Evolutionary conservation across 768 basidiomycete genomes (phyloP).

Genomic region (Xerocomus brunneocitrinus): DNA sequence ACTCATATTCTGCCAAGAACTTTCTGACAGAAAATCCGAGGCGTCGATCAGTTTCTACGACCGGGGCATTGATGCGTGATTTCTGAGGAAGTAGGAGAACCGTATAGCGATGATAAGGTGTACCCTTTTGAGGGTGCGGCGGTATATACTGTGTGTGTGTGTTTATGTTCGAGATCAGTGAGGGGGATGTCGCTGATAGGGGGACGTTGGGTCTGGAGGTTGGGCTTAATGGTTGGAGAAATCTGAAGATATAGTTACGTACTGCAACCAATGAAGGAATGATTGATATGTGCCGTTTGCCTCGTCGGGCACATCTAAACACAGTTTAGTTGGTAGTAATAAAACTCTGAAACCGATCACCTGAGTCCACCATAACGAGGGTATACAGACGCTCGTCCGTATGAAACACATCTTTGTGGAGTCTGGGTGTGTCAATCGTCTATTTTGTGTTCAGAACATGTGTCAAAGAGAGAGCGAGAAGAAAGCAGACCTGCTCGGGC

Average conservation of each 20-base stretch:
- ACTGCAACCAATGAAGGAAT: constrained; percentile 87
- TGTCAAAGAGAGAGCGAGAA: background rate
- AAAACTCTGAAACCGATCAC: constrained; percentile 39
- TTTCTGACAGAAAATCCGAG: constrained; percentile 61
- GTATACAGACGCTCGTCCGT: constrained; percentile 79
- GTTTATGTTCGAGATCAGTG: constrained; percentile 38
- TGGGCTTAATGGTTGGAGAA: background rate
- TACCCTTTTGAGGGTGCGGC: constrained; percentile 87
- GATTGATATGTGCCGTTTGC: constrained; percentile 58
- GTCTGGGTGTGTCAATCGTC: constrained; percentile 61
- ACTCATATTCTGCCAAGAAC: constrained; percentile 52
- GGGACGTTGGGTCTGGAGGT: constrained; percentile 70
- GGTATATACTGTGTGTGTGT: constrained; percentile 76
- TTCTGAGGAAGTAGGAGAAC: constrained; percentile 72
- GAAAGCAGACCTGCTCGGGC: constrained; percentile 58
- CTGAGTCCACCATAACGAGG: constrained; percentile 83
- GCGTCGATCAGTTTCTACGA: constrained; percentile 44
- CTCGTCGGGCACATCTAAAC: constrained; percentile 79
- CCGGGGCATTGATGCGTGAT: constrained; percentile 41
- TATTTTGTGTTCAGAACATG: constrained; percentile 24
- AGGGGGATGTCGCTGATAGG: constrained; percentile 54
- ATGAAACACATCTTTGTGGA: constrained; percentile 80
- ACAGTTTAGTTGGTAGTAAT: background rate
- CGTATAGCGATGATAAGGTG: constrained; percentile 87
- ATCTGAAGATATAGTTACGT: constrained; percentile 19